Evolutionary conservation across 208 protist species (phyloP), one percentile per base, ranked within the genome.

Genomic region (Trypanosoma grayi): DNA sequence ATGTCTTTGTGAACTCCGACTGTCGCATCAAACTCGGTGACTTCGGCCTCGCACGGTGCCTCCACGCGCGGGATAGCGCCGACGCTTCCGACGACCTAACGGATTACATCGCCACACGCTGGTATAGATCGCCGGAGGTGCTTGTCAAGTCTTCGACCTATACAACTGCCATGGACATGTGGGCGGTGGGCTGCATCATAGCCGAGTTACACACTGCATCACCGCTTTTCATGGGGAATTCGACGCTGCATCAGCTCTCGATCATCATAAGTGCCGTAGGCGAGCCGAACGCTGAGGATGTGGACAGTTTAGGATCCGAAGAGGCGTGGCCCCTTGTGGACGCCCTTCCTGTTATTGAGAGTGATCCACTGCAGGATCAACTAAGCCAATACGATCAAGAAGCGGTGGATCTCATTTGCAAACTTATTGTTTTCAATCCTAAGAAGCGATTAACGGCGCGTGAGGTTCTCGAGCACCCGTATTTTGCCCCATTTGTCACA

Each of bases 41-140:
- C 77, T 99, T 99, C 85, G 98, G 98, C 30, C 79, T 99, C 2
- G 98, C 98, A 9, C 77, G 98, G n/a, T 95, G 81, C 24, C 68
- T 94, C 25, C 50, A 62, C 56, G 55, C 77, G 4, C 24, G 24
- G 27, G 48, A 56, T 27, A 68, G 50, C 13, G 66, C 70, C 28
- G 72, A 73, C 24, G 58, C 73, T 11, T 77, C 83, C 30, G 57
- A 78, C 0, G 72, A 94, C 47, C 69, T 98, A 36, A 98, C 97
- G 20, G 95, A 98, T 27, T 98, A 98, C 83, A 97, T 98, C 22
- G 94, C 94, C 6, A 97, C 92, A 7, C 81, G 98, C 6, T 99
- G 98, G 98, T 99, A 99, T 68, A 81, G 98, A 27, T 97, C 98
- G 22, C 98, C 98, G 6, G 98, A 99, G 58, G 97, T 99, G 46